Evolutionary conservation across 2,329 filamentous ascomycete species (phyloP).

Genomic region (Aureobasidium sp.): DNA sequence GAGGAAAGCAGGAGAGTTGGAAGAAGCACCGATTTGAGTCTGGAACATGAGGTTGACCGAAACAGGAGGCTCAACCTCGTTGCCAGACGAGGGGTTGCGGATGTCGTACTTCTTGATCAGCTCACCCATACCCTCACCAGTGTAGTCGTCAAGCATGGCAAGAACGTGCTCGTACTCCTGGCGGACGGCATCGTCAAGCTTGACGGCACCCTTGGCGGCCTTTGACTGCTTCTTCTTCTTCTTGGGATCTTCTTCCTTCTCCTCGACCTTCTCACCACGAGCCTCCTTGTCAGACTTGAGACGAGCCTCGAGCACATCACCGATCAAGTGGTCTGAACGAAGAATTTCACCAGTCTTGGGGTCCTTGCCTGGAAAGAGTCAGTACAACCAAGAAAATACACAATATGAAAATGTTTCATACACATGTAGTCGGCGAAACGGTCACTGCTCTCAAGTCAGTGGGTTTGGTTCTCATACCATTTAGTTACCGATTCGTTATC

Average conservation of each 20-base stretch:
- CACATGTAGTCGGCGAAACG: constrained; percentile 98
- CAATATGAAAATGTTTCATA: constrained; percentile 43
- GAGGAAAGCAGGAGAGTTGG: constrained; percentile 75
- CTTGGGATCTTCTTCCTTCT: constrained; percentile 68
- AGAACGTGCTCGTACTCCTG: constrained; percentile 86
- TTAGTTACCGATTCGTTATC: neutral
- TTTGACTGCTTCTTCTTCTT: constrained; percentile 76
- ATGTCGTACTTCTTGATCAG: constrained; percentile 89
- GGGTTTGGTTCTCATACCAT: neutral
- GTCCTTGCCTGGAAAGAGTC: constrained; percentile 41
- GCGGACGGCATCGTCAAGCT: constrained; percentile 77
- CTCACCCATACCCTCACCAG: constrained; percentile 72
- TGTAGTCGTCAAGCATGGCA: constrained; percentile 92
- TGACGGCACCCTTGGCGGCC: constrained; percentile 58
- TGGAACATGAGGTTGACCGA: constrained; percentile 99
- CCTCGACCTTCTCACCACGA: constrained; percentile 67
- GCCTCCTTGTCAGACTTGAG: constrained; percentile 89
- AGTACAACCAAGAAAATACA: neutral
- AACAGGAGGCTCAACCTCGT: constrained; percentile 69
- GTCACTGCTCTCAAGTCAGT: constrained; percentile 37
- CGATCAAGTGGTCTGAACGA: constrained; percentile 90
- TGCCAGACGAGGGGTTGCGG: constrained; percentile 73
- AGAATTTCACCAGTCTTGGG: constrained; percentile 96
- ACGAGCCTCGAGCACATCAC: constrained; percentile 80
- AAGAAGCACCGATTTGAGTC: constrained; percentile 86